Percentiles rank a stretch among this genome's conserved stretches.
Conservation (phyloP, 352 stramenopile genomes). For the Phytophthora citrophthora region DNA sequence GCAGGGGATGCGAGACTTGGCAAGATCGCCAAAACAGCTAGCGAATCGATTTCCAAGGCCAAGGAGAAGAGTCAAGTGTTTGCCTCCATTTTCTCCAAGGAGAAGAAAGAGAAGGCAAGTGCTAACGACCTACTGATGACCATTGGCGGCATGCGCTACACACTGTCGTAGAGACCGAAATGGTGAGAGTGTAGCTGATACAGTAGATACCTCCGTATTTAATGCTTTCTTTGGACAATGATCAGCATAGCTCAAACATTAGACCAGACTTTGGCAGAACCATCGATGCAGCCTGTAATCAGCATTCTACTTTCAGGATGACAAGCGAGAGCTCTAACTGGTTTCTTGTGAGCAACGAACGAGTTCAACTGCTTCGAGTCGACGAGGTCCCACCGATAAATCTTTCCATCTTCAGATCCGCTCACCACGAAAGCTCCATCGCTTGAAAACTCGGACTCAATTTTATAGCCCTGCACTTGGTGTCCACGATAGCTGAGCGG, state of each 20-base stretch:
- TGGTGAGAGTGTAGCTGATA: background rate
- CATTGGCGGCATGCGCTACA: conserved; percentile 83
- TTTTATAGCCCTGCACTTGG: conserved; percentile 67
- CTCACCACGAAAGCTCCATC: conserved; percentile 75
- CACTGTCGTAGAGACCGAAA: conserved; percentile 59
- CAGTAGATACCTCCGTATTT: conserved; percentile 21
- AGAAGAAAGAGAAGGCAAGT: conserved; percentile 68
- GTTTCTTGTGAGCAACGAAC: conserved; percentile 66
- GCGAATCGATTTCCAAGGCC: conserved; percentile 63
- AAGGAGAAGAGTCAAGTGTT: conserved; percentile 84
- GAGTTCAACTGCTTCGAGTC: conserved; percentile 35
- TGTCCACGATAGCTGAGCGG: conserved; percentile 66
- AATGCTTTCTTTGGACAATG: conserved; percentile 6
- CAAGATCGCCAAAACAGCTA: conserved; percentile 67
- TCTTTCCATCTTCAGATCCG: conserved; percentile 75
- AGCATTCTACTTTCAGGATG: conserved; percentile 75
- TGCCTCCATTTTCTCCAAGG: conserved; percentile 80
- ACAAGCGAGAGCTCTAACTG: conserved; percentile 63
- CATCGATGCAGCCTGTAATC: conserved; percentile 65
- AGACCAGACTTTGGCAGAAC: conserved; percentile 77
- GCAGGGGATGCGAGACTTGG: conserved; percentile 22
- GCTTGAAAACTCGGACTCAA: conserved; percentile 69
- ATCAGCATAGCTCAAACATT: conserved; percentile 10
- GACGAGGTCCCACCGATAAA: conserved; percentile 75
- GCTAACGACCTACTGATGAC: conserved; percentile 89